Base-by-base conservation (phyloP, 1,284 basidiomycete species). In the Paramarasmius palmivorus region DNA sequence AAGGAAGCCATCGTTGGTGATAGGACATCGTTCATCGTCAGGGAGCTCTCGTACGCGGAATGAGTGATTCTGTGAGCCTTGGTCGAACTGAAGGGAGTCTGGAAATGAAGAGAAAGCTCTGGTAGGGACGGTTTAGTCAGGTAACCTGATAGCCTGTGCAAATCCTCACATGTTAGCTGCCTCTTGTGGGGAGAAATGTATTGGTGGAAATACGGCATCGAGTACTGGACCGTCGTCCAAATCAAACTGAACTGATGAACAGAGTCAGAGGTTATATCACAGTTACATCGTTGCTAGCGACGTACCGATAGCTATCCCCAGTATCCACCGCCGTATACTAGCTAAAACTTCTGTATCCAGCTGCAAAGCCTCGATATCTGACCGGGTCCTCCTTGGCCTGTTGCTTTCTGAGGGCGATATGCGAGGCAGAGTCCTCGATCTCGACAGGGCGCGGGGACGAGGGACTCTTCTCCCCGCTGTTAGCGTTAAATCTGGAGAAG, bases 41-140 rank as follows among this genome's bases (percentile, higher is more conserved):
- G 68, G 51, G 45, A 71, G 67, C 56, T 79, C 77, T 52, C 85
- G 80, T 51, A 90, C 78, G 42, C 87, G 80, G 67, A 92, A 92
- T 0, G 88, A 91, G 64, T 92, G 88, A 2, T 76, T 77, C 63
- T 87, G 81, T 1, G 82, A 82, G 8, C 90, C 83, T 69, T 93
- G 78, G 47, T 90, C 85, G 55, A 92, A 92, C 50, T 92, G 84
- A 0, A 86, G 74, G 0, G 93, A 95, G 64, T 98, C 95, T 0
- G 96, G 96, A 64, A 99, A 95, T 0, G 93, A 87, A 0, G 92
- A 94, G 72, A 98, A 98, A 4, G 95, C 93, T 53, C 94, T 95
- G 25, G 5, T 29, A 6, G 55, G 34, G 50, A n/a, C 67, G 20
- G 52, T 2, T n/a, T 34, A 45, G 54, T 37, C 29, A 49, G 37